phyloP scores from a whole-genome alignment of 805 yeast species.

The Metschnikowia orientalis region DNA sequence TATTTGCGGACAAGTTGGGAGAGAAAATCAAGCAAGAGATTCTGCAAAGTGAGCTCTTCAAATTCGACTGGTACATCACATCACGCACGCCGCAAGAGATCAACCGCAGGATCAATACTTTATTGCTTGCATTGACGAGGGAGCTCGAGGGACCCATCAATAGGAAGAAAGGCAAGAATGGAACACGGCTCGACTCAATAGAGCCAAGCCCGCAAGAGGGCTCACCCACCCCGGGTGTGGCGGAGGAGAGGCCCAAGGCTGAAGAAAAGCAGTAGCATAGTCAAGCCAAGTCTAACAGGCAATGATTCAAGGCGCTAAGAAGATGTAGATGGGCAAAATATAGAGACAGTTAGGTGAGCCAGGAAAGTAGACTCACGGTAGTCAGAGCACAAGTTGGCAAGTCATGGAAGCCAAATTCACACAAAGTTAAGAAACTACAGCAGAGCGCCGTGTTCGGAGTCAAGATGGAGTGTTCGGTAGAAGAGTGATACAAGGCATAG shows the following conservation, averaged over 20 bases:
- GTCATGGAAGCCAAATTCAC: too few relatives aligned
- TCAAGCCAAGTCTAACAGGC: too few relatives aligned
- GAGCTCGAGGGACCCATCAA: constrained; percentile 58
- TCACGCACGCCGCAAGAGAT: constrained; percentile 71
- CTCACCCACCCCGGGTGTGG: constrained; percentile 11
- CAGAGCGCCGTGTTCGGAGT: too few relatives aligned
- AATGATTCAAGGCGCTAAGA: constrained; percentile 5
- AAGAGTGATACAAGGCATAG: too few relatives aligned
- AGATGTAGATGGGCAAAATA: constrained; percentile 9
- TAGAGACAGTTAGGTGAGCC: background rate
- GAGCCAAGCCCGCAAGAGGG: constrained; percentile 29
- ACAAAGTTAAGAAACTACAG: too few relatives aligned
- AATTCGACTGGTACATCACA: constrained; percentile 68
- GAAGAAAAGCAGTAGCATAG: too few relatives aligned
- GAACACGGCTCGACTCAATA: constrained; percentile 28
- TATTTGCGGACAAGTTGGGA: constrained; percentile 52
- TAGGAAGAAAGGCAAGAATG: constrained; percentile 37
- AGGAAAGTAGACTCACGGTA: too few relatives aligned
- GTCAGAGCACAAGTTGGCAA: too few relatives aligned
- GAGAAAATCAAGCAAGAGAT: constrained; percentile 68
- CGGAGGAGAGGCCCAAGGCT: constrained; percentile 3
- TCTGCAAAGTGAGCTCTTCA: constrained; percentile 52
- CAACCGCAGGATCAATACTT: constrained; percentile 63
- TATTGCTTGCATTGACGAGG: constrained; percentile 62
- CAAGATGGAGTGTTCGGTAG: too few relatives aligned